Evolutionary conservation across 441 rosid genomes (phyloP), one percentile per base, ranked within the genome.

Genomic region (Gossypium davidsonii): DNA sequence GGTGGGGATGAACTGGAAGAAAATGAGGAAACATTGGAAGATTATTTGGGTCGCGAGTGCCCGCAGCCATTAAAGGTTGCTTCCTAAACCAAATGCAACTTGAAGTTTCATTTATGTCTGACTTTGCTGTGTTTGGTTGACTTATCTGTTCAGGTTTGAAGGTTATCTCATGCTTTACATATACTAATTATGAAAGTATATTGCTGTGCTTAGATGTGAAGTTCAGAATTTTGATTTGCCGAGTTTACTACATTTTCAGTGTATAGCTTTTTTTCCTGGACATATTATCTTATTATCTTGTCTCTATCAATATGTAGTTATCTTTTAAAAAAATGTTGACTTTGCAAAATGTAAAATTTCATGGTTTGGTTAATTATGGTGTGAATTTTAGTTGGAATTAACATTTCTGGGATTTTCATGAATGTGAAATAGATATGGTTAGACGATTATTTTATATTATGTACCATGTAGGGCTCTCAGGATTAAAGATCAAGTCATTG

Each of bases 1-100:
- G 97, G 97, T 55, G 98, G 96, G 4, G 97, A 94, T 79, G 93
- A 87, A 15, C 87, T 94, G 70, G 96, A 94, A 73, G 96, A 89
- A 15, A 83, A 83, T 49, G 93, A 89, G 0, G 92, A 89, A 74
- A 89, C 93, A 0, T 74, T 91, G 69, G 91, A 90, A 51, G 96
- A 89, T 48, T 90, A 89, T 76, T 74, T 90, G 77, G 89, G 83
- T 44, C 86, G 87, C 3, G 88, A 76, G 0, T 88, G 92, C 69
- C 96, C 98, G 56, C 81, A 70, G 52, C 88, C 94, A 73, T 69
- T 94, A 53, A 87, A 91, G 91, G 98, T 91, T 25, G 71, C 57
- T 69, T 37, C 55, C 70, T 79, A 48, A 65, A 58, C 58, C 34
- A 34, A 20, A 5, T 64, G 7, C 7, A 49, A 26, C 44, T 48